These are phyloP conservation scores for Kuraishia capsulata DNA, from an alignment of 805 yeast genomes.

Conservation along the genomic window DNA sequence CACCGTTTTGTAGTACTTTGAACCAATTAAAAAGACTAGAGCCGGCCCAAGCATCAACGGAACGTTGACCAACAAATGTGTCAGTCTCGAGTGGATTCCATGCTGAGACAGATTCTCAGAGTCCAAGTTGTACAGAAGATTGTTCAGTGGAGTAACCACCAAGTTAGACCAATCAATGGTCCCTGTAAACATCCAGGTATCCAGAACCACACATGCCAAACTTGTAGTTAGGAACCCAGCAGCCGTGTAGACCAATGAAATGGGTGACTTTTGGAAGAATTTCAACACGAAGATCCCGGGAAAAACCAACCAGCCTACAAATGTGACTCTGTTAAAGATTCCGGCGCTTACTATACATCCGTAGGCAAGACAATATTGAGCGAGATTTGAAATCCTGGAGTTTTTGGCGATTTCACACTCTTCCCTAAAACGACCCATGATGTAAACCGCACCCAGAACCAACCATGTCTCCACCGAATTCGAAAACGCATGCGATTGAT, in stretches of 20 bases:
- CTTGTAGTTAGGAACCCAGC: slow-evolving; percentile 28
- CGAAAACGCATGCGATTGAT: slow-evolving; percentile 85
- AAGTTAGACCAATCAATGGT: slow-evolving; percentile 7
- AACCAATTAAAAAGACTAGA: slow-evolving; percentile 18
- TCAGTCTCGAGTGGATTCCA: slow-evolving; percentile 75
- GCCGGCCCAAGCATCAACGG: slow-evolving; percentile 80
- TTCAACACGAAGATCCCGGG: slow-evolving; percentile 45
- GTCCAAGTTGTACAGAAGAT: slow-evolving; percentile 59
- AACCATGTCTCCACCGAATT: slow-evolving; percentile 70
- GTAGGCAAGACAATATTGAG: slow-evolving; percentile 14
- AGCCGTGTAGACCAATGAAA: slow-evolving; percentile 23
- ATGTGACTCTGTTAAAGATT: slow-evolving; percentile 76
- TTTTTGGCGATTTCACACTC: slow-evolving; percentile 6
- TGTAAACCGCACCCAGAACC: slow-evolving; percentile 38
- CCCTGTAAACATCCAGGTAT: slow-evolving; percentile 32
- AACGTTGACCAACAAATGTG: slow-evolving; percentile 65
- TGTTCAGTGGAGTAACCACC: slow-evolving; percentile 70
- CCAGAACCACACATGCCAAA: slow-evolving; percentile 33
- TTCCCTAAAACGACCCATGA: slow-evolving; percentile 28
- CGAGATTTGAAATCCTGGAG: too few species aligned
- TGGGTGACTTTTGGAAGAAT: slow-evolving; percentile 25
- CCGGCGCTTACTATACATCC: slow-evolving; percentile 59
- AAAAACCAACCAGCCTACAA: slow-evolving; percentile 60
- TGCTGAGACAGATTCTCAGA: slow-evolving; percentile 56
- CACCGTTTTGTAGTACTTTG: slow-evolving; percentile 34